Percentiles rank a stretch among this genome's conserved stretches.
phyloP scores from a whole-genome alignment of 1,139 yeast species.

The Taphrina confusa region DNA sequence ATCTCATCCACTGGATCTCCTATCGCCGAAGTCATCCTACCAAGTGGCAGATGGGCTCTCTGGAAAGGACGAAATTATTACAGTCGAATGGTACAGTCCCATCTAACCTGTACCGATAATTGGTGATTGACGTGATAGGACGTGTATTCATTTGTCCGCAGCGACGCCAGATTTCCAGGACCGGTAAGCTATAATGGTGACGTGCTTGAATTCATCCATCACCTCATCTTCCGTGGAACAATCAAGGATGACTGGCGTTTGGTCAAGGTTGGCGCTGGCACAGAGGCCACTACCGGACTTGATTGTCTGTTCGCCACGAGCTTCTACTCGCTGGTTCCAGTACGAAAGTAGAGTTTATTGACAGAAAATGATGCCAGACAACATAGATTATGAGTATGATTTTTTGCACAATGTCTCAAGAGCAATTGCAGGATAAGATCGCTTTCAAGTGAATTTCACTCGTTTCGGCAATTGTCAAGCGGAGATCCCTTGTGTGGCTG shows the following conservation, averaged over 20 bases:
- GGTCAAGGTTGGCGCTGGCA: background rate
- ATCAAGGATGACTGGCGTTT: background rate
- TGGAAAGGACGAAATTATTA: background rate
- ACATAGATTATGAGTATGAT: too few species aligned
- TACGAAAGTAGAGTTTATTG: too few species aligned
- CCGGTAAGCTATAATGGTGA: background rate
- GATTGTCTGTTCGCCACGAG: background rate
- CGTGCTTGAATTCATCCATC: background rate
- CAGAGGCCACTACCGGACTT: background rate
- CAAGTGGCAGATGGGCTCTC: background rate
- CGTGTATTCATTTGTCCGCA: conserved; percentile 15
- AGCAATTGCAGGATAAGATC: too few species aligned
- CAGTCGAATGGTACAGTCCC: background rate
- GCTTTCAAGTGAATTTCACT: too few species aligned
- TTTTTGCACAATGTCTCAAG: too few species aligned
- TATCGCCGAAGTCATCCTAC: background rate
- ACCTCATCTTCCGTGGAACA: background rate
- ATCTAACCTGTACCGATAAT: background rate
- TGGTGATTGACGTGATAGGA: background rate
- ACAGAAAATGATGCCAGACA: too few species aligned
- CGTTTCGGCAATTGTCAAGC: too few species aligned
- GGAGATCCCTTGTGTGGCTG: too few species aligned
- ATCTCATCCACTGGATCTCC: background rate
- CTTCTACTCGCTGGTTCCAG: background rate
- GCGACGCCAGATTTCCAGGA: background rate